Evolutionary conservation across 768 basidiomycete species (phyloP).

Genomic region (Psilocybe cyanescens): DNA sequence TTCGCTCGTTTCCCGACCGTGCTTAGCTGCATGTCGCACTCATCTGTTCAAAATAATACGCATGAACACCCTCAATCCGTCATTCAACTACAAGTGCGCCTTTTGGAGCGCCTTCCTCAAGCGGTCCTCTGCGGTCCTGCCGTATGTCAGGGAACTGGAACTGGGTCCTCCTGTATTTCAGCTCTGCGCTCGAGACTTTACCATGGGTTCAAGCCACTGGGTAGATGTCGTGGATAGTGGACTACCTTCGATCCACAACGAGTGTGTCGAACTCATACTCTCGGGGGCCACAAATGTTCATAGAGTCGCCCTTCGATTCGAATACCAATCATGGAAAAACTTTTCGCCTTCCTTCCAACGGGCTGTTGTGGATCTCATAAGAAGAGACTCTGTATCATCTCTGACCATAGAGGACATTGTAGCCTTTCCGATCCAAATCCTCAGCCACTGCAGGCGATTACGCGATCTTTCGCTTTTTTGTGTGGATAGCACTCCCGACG

Average conservation of each 20-base stretch:
- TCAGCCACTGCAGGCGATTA: conserved; percentile 8
- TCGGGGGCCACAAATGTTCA: conserved; percentile 7
- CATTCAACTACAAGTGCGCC: conserved; percentile 16
- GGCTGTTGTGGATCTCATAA: conserved; percentile 1
- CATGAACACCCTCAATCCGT: conserved; percentile 13
- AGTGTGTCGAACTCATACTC: conserved; percentile 6
- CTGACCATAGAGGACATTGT: conserved; percentile 17
- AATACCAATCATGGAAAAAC: conserved; percentile 15
- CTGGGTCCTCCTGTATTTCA: conserved; percentile 19
- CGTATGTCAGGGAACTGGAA: conserved; percentile 14
- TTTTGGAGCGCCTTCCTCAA: conserved; percentile 10
- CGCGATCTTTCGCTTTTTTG: conserved; percentile 14
- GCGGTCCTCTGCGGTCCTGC: conserved; percentile 7
- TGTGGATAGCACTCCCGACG: not conserved
- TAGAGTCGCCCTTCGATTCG: conserved; percentile 16
- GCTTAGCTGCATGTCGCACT: conserved; percentile 13
- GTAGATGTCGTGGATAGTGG: not conserved
- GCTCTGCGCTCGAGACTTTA: conserved; percentile 4
- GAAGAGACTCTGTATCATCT: conserved; percentile 7
- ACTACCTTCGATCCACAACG: conserved; percentile 18
- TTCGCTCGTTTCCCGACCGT: conserved; percentile 15
- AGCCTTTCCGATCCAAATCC: conserved; percentile 8
- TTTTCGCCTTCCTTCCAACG: conserved; percentile 14
- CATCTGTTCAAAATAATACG: conserved; percentile 19
- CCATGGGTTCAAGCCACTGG: conserved; percentile 9